phyloP scores from a whole-genome alignment of 208 protist species.

The Leishmania tropica region DNA sequence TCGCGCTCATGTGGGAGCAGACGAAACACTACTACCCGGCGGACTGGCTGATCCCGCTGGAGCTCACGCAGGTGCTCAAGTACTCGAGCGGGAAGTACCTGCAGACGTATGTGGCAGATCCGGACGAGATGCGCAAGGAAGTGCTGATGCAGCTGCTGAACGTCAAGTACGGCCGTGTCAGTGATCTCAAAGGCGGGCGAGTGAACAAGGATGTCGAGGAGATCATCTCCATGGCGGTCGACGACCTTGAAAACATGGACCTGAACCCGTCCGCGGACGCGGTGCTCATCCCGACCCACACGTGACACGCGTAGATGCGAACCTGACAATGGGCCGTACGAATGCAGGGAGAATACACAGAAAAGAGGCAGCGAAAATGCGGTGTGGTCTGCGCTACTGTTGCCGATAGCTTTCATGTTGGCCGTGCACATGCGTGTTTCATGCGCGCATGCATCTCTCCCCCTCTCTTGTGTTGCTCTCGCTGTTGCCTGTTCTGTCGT shows the following conservation, averaged over 20 bases:
- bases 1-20: constrained; percentile 85
- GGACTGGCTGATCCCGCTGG: constrained; percentile 86
- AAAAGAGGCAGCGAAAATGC: background rate
- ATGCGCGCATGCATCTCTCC: background rate
- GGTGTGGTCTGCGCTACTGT: background rate
- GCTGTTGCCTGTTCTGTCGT: background rate
- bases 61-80: constrained; percentile 87
- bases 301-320: constrained; percentile 25
- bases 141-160: constrained; percentile 83
- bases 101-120: constrained; percentile 83
- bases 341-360: background rate
- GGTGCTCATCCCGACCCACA: constrained; percentile 72
- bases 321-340: background rate
- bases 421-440: background rate
- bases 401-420: background rate
- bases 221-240: constrained; percentile 82
- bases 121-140: constrained; percentile 81
- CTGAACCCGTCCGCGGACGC: constrained; percentile 49
- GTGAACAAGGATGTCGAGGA: constrained; percentile 85
- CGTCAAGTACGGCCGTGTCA: constrained; percentile 78
- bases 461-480: background rate
- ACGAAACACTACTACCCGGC: constrained; percentile 82
- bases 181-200: constrained; percentile 61
- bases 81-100: constrained; percentile 79
- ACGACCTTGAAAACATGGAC: constrained; percentile 80